These are phyloP conservation scores for Bolboschoenus planiculmis DNA, from an alignment of 176 grass and related monocot genomes.

Conservation along the genomic window DNA sequence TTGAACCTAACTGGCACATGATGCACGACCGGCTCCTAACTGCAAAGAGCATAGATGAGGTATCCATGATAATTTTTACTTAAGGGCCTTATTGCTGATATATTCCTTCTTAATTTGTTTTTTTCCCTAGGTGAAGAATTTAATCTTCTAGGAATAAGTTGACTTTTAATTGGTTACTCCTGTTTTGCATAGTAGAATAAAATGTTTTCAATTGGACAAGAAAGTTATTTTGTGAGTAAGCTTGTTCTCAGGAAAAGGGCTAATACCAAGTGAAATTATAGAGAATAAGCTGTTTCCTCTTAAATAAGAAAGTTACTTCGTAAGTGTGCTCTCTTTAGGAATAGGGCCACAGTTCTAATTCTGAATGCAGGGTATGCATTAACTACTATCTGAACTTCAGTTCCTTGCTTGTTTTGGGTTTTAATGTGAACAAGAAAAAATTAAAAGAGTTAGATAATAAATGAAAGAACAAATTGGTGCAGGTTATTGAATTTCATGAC, in stretches of 20 bases:
- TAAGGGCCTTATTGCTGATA: background rate
- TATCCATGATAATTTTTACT: slow-evolving; percentile 5
- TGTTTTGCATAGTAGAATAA: background rate
- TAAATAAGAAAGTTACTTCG: background rate
- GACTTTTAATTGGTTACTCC: background rate
- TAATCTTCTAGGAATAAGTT: background rate
- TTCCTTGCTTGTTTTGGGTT: slow-evolving; percentile 10
- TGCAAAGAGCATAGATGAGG: slow-evolving; percentile 96
- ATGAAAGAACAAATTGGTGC: slow-evolving; percentile 34
- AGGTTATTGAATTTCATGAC: slow-evolving; percentile 96
- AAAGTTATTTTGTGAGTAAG: background rate
- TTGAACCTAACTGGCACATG: slow-evolving; percentile 98
- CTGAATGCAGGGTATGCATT: background rate
- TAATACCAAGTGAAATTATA: background rate
- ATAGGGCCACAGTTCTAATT: background rate
- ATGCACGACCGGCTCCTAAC: slow-evolving; percentile 76
- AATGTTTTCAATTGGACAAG: background rate
- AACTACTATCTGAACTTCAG: background rate
- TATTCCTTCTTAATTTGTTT: background rate
- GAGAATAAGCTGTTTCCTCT: background rate
- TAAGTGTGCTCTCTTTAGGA: background rate
- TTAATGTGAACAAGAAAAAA: slow-evolving; percentile 4
- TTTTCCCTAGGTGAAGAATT: background rate
- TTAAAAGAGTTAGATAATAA: background rate
- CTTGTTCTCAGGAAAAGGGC: background rate